These are phyloP conservation scores for Globisporangium recalcitrans DNA, from an alignment of 352 stramenopile genomes.

Conservation along the genomic window DNA sequence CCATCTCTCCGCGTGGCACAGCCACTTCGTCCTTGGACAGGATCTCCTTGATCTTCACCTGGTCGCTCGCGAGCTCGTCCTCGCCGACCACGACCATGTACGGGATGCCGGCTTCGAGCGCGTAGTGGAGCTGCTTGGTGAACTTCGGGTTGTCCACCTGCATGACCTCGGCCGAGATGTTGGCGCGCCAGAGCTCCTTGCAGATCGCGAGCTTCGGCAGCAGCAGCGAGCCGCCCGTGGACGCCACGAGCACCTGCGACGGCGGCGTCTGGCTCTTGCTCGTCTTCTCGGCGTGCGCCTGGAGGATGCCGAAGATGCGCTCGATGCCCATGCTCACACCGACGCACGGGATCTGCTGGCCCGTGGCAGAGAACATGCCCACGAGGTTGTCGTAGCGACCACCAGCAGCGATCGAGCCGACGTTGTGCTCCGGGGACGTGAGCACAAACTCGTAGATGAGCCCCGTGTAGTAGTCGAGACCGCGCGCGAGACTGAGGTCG, in stretches of 20 bases:
- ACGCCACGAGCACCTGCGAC: conserved; percentile 93
- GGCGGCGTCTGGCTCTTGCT: conserved; percentile 23
- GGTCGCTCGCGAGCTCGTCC: conserved; percentile 90
- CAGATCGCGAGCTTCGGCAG: conserved; percentile 69
- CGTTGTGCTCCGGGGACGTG: conserved; percentile 80
- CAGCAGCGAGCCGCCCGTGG: conserved; percentile 69
- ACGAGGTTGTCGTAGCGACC: conserved; percentile 98
- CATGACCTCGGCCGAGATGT: conserved; percentile 95
- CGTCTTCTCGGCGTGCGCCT: conserved; percentile 84
- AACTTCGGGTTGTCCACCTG: conserved; percentile 96
- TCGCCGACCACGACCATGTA: conserved; percentile 97
- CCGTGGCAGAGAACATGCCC: conserved; percentile 94
- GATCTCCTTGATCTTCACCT: conserved; percentile 97
- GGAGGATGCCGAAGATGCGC: conserved; percentile 98
- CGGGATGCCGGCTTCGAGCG: conserved; percentile 92
- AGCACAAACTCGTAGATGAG: conserved; percentile 99
- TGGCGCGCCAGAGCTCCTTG: conserved; percentile 82
- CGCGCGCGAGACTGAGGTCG: conserved; percentile 95
- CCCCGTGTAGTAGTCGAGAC: conserved; percentile 99
- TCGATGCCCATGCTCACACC: conserved; percentile 98
- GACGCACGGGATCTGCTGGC: conserved; percentile 96
- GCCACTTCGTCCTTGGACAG: conserved; percentile 88
- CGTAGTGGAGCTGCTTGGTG: conserved; percentile 95
- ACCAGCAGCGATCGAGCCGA: conserved; percentile 96
- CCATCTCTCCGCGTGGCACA: conserved; percentile 64